Evolutionary conservation across 805 yeast genomes (phyloP), one percentile per base, ranked within the genome.

Genomic region (Cyberlindnera lachancei): DNA sequence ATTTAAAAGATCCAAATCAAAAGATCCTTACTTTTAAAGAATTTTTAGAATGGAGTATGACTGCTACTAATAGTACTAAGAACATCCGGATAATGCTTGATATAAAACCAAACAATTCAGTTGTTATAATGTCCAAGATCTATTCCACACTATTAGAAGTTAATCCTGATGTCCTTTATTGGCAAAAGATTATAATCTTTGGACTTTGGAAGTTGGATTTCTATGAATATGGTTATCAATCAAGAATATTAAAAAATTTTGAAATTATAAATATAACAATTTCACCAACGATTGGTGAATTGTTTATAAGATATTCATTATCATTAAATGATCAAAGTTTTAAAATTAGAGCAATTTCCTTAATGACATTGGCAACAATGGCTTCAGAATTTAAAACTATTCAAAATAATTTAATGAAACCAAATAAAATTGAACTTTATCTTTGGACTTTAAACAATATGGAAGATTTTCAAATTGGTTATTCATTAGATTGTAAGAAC

Each of bases 301-400:
- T 37, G 5, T 57, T 61, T 15, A 44, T 62, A 14, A 38, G 53
- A 29, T 68, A 68, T 27, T 59, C 68, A 18, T 41, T 54, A 26
- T 41, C 57, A 27, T 41, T 64, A 13, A 44, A 55, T 24, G 57
- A 63, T 7, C 44, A 57, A 44, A n/a, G n/a, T n/a, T 64, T 63
- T 45, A 75, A 71, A 53, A 63, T 77, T 33, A 61, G 64, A 18
- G 82, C 78, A 20, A 69, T 79, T 25, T 78, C 86, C 11, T 32
- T 62, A 10, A 50, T 61, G 22, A 31, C 56, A 62, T 47, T 65
- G 48, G 62, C 66, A 47, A 66, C 71, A 50, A 63, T 69, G 73
- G 63, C 58, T 4, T 44, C 33, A 41, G 63, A 38, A 49, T 71
- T 50, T 41, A 48, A 38, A 36, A 37, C 36, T 0, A 15, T 41